phyloP scores from a whole-genome alignment of 2,329 filamentous ascomycete genomes.

The Trichoderma aggressivum region DNA sequence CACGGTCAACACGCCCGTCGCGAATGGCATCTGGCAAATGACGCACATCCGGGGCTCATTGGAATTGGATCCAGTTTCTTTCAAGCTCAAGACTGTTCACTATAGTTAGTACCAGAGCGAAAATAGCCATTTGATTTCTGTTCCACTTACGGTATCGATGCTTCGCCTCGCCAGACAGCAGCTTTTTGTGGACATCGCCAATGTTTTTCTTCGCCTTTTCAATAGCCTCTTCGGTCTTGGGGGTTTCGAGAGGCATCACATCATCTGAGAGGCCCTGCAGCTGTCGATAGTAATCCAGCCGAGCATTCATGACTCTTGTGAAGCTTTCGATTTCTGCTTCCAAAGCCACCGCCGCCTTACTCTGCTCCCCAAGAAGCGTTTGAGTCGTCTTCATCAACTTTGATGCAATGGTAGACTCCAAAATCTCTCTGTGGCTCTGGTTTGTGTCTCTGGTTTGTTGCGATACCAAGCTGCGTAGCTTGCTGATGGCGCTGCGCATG shows the following conservation, averaged over 20 bases:
- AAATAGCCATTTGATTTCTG: neutral
- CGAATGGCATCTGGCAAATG: slow-evolving; percentile 77
- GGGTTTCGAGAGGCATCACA: slow-evolving; percentile 69
- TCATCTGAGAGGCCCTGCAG: slow-evolving; percentile 88
- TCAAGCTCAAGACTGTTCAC: slow-evolving; percentile 49
- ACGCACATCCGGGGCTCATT: slow-evolving; percentile 70
- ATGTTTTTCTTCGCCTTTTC: slow-evolving; percentile 31
- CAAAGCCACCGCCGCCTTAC: slow-evolving; percentile 45
- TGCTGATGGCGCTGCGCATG: slow-evolving; percentile 65
- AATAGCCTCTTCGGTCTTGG: slow-evolving; percentile 50
- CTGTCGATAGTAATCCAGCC: slow-evolving; percentile 86
- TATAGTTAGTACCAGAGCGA: slow-evolving; percentile 7
- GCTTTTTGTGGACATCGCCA: slow-evolving; percentile 49
- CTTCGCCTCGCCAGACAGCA: slow-evolving; percentile 66
- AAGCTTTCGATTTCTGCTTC: slow-evolving; percentile 75
- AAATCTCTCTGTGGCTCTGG: slow-evolving; percentile 51
- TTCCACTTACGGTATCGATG: slow-evolving; percentile 62
- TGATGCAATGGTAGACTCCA: slow-evolving; percentile 64
- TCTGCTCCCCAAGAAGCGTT: slow-evolving; percentile 48
- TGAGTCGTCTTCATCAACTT: slow-evolving; percentile 61
- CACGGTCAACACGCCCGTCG: slow-evolving; percentile 75
- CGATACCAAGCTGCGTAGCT: slow-evolving; percentile 63
- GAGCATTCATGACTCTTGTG: slow-evolving; percentile 74
- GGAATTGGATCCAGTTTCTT: slow-evolving; percentile 57
- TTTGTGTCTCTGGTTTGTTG: slow-evolving; percentile 30